Evolutionary conservation across 352 stramenopile species (phyloP).

Genomic region (Thalassiosira pacifica): DNA sequence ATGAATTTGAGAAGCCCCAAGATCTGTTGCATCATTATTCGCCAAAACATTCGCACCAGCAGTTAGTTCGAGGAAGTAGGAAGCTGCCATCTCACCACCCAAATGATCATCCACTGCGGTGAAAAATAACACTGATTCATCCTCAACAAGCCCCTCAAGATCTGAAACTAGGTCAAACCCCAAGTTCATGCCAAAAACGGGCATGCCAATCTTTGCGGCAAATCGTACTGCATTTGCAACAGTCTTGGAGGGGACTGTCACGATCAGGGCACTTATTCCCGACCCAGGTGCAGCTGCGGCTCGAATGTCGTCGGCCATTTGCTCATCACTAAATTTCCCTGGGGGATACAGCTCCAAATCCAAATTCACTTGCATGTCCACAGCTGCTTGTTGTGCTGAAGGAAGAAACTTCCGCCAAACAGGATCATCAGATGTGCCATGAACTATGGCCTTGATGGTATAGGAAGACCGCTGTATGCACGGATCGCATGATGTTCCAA

Average conservation of each 20-base stretch:
- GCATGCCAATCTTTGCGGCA: conserved; percentile 8
- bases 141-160: not conserved
- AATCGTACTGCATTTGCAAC: conserved; percentile 41
- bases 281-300: not conserved
- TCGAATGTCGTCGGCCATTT: conserved; percentile 25
- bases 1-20: not conserved
- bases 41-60: not conserved
- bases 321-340: not conserved
- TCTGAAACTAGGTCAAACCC: conserved; percentile 8
- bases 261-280: conserved; percentile 42
- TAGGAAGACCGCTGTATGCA: conserved; percentile 58
- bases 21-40: not conserved
- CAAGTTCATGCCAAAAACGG: conserved; percentile 28
- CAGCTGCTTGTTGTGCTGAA: conserved; percentile 35
- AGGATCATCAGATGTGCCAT: conserved; percentile 26
- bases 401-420: conserved; percentile 31
- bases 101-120: conserved; percentile 17
- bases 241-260: conserved; percentile 32
- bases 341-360: conserved; percentile 16
- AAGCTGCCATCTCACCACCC: conserved; percentile 23
- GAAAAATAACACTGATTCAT: conserved; percentile 17
- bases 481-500: too few relatives aligned
- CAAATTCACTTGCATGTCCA: conserved; percentile 50
- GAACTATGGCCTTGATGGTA: conserved; percentile 40
- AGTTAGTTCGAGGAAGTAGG: conserved; percentile 2